These are phyloP conservation scores for Penicillium crystallinum DNA, from an alignment of 495 filamentous ascomycete species.

Conservation along the genomic window DNA sequence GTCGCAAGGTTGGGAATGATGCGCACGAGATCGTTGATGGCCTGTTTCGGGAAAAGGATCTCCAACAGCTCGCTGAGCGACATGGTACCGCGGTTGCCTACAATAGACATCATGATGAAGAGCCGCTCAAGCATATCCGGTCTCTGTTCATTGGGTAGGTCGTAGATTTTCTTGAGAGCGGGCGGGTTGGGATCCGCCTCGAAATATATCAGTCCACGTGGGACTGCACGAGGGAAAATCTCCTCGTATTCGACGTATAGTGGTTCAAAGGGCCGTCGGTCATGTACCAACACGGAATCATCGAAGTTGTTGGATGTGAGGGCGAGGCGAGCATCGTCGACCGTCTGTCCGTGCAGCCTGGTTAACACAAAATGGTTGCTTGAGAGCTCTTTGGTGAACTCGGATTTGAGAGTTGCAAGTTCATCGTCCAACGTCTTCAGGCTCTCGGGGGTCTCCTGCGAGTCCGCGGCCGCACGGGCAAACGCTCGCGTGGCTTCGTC, in stretches of 20 bases:
- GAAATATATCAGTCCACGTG: conserved; percentile 31
- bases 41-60: conserved; percentile 20
- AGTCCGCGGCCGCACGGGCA: conserved; percentile 28
- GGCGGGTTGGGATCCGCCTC: conserved; percentile 29
- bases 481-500: conserved; percentile 27
- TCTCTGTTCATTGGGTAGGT: conserved; percentile 7
- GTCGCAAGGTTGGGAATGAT: conserved; percentile 28
- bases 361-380: conserved; percentile 20
- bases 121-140: conserved; percentile 16
- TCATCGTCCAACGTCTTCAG: conserved; percentile 30
- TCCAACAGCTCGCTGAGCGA: conserved; percentile 22
- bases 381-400: conserved; percentile 2
- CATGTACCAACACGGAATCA: conserved; percentile 54
- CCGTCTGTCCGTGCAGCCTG: conserved; percentile 1
- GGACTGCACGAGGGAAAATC: conserved; percentile 44
- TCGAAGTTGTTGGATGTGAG: conserved; percentile 19
- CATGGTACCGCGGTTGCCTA: conserved; percentile 16
- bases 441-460: conserved; percentile 15
- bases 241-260: conserved; percentile 48
- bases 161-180: conserved; percentile 9
- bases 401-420: conserved; percentile 9
- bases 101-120: conserved; percentile 20
- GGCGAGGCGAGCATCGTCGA: conserved; percentile 24
- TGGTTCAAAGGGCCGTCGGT: conserved; percentile 57
- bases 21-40: conserved; percentile 28